Conservation (phyloP, 2,329 filamentous ascomycete genomes). For the Zalaria sp. region DNA sequence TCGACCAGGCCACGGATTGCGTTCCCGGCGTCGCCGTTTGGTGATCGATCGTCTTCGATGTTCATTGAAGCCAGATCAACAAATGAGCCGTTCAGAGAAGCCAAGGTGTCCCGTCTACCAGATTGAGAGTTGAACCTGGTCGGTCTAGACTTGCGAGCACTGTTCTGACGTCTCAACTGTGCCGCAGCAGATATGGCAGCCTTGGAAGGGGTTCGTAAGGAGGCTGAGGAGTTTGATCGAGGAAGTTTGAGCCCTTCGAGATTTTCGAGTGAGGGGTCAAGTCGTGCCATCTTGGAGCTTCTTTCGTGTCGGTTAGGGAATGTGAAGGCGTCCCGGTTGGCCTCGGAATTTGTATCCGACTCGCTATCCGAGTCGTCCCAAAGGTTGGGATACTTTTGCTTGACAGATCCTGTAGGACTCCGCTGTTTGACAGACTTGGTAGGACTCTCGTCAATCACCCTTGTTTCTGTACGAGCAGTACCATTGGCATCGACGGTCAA, state of each 20-base stretch:
- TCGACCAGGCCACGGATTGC: constrained; percentile 26
- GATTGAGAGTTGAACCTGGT: constrained; percentile 1
- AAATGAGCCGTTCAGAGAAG: constrained; percentile 7
- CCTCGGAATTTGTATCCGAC: constrained; percentile 15
- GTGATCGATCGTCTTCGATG: constrained; percentile 4
- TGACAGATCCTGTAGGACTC: constrained; percentile 7
- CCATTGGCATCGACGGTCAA: constrained; percentile 32
- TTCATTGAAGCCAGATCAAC: constrained; percentile 7
- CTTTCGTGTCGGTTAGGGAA: constrained; percentile 15
- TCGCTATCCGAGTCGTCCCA: constrained; percentile 27
- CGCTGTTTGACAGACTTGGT: constrained; percentile 17
- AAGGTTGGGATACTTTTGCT: constrained; percentile 29
- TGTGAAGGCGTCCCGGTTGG: constrained; percentile 15
- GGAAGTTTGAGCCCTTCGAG: constrained; percentile 18
- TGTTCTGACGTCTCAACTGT: constrained; percentile 18
- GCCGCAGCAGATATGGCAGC: constrained; percentile 19
- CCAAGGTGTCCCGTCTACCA: constrained; percentile 7
- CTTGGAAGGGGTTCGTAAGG: constrained; percentile 17
- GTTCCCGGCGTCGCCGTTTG: constrained; percentile 19
- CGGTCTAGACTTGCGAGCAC: constrained; percentile 8
- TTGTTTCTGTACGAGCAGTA: constrained; percentile 32
- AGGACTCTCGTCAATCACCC: constrained; percentile 20
- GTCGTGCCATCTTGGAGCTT: constrained; percentile 14
- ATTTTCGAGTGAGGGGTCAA: constrained; percentile 19
- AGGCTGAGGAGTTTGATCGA: constrained; percentile 16